These are phyloP conservation scores for Guadua angustifolia DNA, from an alignment of 176 grass and related monocot genomes.

Conservation along the genomic window DNA sequence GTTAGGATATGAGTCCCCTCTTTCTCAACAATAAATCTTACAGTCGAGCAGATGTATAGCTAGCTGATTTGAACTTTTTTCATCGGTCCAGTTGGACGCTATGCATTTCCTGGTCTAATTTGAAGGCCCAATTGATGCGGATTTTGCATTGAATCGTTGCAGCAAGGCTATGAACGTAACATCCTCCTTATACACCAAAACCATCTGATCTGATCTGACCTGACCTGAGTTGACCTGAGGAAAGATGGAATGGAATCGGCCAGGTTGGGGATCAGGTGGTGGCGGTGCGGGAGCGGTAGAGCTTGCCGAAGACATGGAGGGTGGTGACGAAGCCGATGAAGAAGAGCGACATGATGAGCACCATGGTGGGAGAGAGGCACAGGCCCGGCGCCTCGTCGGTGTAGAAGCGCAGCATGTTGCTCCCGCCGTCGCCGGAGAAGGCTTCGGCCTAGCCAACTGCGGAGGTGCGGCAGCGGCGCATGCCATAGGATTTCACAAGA, in stretches of 20 bases:
- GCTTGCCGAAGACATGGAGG: conserved; percentile 80
- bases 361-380: conserved; percentile 71
- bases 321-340: conserved; percentile 76
- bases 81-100: too few species aligned
- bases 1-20: too few species aligned
- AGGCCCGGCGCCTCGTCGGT: conserved; percentile 79
- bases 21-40: too few species aligned
- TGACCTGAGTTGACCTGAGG: too few species aligned
- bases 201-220: not conserved
- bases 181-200: conserved; percentile 17
- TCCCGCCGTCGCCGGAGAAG: conserved; percentile 54
- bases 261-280: conserved; percentile 40
- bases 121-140: too few species aligned
- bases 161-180: too few species aligned
- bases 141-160: too few species aligned
- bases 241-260: not conserved
- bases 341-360: conserved; percentile 66
- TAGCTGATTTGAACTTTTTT: too few species aligned
- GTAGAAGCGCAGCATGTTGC: conserved; percentile 93
- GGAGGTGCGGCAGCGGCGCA: conserved; percentile 54
- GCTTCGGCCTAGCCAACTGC: conserved; percentile 19
- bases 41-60: too few species aligned
- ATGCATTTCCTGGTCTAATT: too few species aligned
- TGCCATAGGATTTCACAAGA: conserved; percentile 40
- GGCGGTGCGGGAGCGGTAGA: conserved; percentile 77